Conservation (phyloP, 208 protist genomes). For the Pavlovales sp. region DNA sequence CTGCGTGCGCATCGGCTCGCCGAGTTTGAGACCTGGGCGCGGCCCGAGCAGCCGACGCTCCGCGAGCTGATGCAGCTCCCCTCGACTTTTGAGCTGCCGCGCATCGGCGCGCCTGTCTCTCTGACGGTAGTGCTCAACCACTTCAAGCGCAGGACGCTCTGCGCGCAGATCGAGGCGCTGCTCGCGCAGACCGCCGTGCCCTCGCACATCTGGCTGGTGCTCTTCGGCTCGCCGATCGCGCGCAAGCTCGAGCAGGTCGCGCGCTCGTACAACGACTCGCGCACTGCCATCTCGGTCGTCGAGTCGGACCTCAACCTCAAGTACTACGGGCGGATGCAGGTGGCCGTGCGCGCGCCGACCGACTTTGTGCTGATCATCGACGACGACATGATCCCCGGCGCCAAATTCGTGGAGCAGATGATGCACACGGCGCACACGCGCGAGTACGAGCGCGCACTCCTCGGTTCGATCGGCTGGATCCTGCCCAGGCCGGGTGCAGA, state of each 20-base stretch:
- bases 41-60: background rate
- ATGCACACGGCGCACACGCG: background rate
- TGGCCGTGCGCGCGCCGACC: background rate
- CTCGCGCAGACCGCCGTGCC: background rate
- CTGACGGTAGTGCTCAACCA: slow-evolving; percentile 27
- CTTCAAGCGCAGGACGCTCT: slow-evolving; percentile 18
- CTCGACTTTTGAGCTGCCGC: background rate
- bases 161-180: slow-evolving; percentile 26
- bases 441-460: background rate
- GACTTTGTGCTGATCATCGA: slow-evolving; percentile 7
- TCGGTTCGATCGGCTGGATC: slow-evolving; percentile 40
- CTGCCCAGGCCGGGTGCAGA: background rate
- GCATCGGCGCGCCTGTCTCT: background rate
- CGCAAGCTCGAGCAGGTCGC: background rate
- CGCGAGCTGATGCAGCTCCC: background rate
- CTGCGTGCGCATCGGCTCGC: background rate
- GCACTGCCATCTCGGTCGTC: background rate
- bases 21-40: background rate
- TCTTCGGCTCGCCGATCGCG: slow-evolving; percentile 15
- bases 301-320: slow-evolving; percentile 14
- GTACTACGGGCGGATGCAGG: slow-evolving; percentile 30
- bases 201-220: slow-evolving; percentile 14
- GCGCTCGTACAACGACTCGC: slow-evolving; percentile 26
- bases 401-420: background rate
- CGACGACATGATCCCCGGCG: slow-evolving; percentile 34